phyloP scores from a whole-genome alignment of 1,139 yeast species.

The Geotrichum klebahnii region DNA sequence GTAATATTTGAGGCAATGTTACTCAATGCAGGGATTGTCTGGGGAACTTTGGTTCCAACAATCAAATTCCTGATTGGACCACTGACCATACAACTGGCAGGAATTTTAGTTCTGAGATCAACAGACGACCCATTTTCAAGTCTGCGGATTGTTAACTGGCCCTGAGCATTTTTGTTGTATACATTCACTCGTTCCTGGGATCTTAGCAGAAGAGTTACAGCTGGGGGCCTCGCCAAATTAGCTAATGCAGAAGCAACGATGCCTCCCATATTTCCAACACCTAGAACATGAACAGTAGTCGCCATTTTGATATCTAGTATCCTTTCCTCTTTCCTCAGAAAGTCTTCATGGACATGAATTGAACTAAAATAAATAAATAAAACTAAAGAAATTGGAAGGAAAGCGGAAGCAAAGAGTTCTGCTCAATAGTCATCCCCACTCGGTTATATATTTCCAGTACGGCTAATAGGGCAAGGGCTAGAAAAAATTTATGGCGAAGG shows the following conservation, averaged over 20 bases:
- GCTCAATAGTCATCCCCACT: no score
- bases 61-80: conserved; percentile 49
- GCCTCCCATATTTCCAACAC: conserved; percentile 42
- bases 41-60: conserved; percentile 62
- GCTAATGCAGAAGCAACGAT: conserved; percentile 39
- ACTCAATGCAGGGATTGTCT: conserved; percentile 47
- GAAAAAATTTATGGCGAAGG: no score
- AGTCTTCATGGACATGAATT: no score
- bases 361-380: no score
- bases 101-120: conserved; percentile 7
- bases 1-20: background rate
- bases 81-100: conserved; percentile 8
- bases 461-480: no score
- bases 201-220: conserved; percentile 45
- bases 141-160: background rate
- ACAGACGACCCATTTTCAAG: background rate
- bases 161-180: conserved; percentile 43
- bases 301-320: no score
- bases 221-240: conserved; percentile 35
- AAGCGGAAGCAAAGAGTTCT: no score
- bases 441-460: no score
- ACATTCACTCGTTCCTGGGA: conserved; percentile 42
- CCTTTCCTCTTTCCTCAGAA: no score
- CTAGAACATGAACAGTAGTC: conserved; percentile 31
- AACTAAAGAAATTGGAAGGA: no score